Conservation (phyloP, 176 grass and related monocot genomes). For the Musa troglodytarum region DNA sequence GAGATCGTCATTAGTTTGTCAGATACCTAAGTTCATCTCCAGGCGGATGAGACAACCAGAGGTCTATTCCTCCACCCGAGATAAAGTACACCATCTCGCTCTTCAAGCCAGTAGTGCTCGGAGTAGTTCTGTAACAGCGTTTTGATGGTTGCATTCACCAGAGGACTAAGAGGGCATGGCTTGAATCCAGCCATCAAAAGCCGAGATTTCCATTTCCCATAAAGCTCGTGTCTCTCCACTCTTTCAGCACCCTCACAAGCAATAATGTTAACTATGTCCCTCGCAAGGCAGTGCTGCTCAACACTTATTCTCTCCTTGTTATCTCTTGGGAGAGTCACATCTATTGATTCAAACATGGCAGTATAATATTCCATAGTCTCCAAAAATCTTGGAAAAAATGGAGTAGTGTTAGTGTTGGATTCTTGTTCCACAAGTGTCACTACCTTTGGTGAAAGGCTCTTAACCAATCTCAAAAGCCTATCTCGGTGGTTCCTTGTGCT, state of each 20-base stretch:
- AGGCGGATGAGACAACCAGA: constrained; percentile 71
- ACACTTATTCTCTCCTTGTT: constrained; percentile 67
- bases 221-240: constrained; percentile 71
- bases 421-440: constrained; percentile 90
- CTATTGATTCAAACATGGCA: constrained; percentile 89
- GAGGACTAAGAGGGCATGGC: constrained; percentile 59
- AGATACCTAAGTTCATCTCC: constrained; percentile 41
- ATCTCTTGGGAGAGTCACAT: constrained; percentile 51
- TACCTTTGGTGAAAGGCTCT: constrained; percentile 62
- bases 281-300: constrained; percentile 88
- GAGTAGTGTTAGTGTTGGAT: constrained; percentile 78
- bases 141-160: constrained; percentile 81
- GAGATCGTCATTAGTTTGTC: background rate
- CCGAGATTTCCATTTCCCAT: constrained; percentile 84
- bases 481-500: constrained; percentile 76
- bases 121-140: constrained; percentile 75
- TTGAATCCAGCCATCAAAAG: constrained; percentile 81
- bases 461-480: constrained; percentile 63
- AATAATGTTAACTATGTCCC: constrained; percentile 81
- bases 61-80: constrained; percentile 82
- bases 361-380: constrained; percentile 84
- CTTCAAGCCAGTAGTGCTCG: constrained; percentile 59
- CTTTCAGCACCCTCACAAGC: constrained; percentile 81
- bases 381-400: constrained; percentile 56
- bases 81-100: constrained; percentile 70